Evolutionary conservation across 176 grass and related monocot species (phyloP).

Genomic region (Oryza punctata): DNA sequence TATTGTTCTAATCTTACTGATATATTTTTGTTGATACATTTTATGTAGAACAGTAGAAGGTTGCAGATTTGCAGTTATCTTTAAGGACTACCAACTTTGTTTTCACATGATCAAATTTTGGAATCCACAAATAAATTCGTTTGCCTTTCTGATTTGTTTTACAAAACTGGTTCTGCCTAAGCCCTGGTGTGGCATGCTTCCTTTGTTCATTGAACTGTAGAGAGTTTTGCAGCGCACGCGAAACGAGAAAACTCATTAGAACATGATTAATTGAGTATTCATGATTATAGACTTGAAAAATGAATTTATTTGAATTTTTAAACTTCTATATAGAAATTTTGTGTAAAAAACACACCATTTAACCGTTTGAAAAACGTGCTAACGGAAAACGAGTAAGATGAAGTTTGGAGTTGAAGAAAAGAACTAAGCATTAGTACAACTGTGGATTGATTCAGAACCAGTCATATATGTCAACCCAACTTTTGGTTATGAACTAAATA

Average conservation of each 20-base stretch:
- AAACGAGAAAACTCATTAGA: no score
- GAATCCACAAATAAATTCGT: conserved; percentile 21
- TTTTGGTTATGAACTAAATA: neutral
- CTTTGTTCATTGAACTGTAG: conserved; percentile 11
- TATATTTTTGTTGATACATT: conserved; percentile 37
- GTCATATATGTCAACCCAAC: neutral
- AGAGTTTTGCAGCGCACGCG: no score
- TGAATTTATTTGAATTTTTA: no score
- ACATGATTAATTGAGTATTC: no score
- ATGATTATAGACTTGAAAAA: no score
- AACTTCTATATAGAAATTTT: no score
- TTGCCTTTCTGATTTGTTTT: neutral
- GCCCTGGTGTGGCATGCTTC: neutral
- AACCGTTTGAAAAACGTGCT: no score
- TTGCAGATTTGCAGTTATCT: conserved; percentile 13
- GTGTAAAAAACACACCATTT: no score
- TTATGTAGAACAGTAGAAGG: conserved; percentile 6
- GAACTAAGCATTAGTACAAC: no score
- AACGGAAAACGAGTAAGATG: no score
- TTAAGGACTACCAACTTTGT: conserved; percentile 13
- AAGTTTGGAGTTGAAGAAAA: no score
- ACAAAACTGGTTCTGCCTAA: neutral
- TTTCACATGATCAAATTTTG: neutral
- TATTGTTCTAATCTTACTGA: conserved; percentile 49
- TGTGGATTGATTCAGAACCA: neutral